A percentile compares a stretch with the other conserved stretches of the same genome.
phyloP scores from a whole-genome alignment of 257 asterid species.

The Plantago elongata region DNA sequence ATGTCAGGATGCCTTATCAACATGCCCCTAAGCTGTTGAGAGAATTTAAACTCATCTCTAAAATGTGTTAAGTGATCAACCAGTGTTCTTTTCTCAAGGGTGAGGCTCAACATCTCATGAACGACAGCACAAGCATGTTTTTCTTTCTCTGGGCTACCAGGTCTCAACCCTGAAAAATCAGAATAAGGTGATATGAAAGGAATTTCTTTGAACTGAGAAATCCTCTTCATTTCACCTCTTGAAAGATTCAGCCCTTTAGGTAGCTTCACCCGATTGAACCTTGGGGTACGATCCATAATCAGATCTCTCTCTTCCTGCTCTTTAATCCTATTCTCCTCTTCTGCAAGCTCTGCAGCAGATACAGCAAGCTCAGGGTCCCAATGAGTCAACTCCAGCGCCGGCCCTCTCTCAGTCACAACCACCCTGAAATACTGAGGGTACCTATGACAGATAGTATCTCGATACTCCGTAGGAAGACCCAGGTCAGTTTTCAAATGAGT shows the following conservation, averaged over 20 bases:
- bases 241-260: conserved; percentile 88
- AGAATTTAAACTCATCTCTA: conserved; percentile 88
- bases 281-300: conserved; percentile 68
- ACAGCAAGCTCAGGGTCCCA: conserved; percentile 96
- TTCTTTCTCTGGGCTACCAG: conserved; percentile 76
- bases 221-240: conserved; percentile 88
- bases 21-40: conserved; percentile 98
- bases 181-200: conserved; percentile 86
- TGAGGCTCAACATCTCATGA: conserved; percentile 94
- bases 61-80: conserved; percentile 95
- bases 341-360: conserved; percentile 92
- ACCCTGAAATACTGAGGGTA: conserved; percentile 90
- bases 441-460: conserved; percentile 76
- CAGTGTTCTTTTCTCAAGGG: conserved; percentile 90
- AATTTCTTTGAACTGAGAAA: conserved; percentile 66
- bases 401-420: conserved; percentile 73
- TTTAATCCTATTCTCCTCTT: conserved; percentile 61
- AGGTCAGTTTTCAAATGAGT: conserved; percentile 81
- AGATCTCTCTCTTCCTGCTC: conserved; percentile 73
- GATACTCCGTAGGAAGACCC: conserved; percentile 81
- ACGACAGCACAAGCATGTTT: conserved; percentile 83
- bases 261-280: conserved; percentile 69
- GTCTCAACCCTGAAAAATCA: conserved; percentile 63
- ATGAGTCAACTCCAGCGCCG: conserved; percentile 77
- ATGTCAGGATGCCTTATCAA: conserved; percentile 95